phyloP scores from a whole-genome alignment of 106 monocot species.

The Phalaenopsis equestris region DNA sequence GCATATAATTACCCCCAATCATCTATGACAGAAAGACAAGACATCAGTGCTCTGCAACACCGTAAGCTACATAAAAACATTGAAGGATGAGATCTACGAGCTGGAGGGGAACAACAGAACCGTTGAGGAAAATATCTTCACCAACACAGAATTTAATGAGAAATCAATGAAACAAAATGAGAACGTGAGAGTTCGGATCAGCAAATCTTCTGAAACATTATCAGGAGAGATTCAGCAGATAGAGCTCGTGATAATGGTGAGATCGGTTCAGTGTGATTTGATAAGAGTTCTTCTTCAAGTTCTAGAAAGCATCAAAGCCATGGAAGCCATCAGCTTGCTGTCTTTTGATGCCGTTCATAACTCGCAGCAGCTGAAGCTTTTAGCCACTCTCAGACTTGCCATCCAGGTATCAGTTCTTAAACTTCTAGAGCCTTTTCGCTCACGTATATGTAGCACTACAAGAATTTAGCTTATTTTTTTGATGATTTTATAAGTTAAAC shows the following conservation, averaged over 20 bases:
- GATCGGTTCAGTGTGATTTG: constrained; percentile 37
- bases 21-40: constrained; percentile 66
- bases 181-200: constrained; percentile 29
- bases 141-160: constrained; percentile 4
- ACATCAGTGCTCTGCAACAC: constrained; percentile 58
- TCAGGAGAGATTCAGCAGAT: constrained; percentile 18
- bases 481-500: too few relatives aligned
- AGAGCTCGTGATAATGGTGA: constrained; percentile 32
- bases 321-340: constrained; percentile 22
- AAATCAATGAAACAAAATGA: constrained; percentile 9
- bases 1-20: too few relatives aligned
- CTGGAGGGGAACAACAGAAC: constrained; percentile 53
- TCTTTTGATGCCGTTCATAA: constrained; percentile 39
- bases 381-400: constrained; percentile 21
- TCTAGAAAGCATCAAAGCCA: constrained; percentile 47
- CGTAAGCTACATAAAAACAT: constrained; percentile 30
- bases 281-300: constrained; percentile 40
- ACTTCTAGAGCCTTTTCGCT: too few relatives aligned
- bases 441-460: too few relatives aligned
- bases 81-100: constrained; percentile 48
- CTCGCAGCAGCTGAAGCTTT: constrained; percentile 7
- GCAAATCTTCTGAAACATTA: constrained; percentile 15
- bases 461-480: too few relatives aligned
- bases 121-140: constrained; percentile 25
- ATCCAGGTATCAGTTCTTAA: constrained; percentile 16